Conservation (phyloP, 176 grass and related monocot genomes). For the Cymbopogon citratus region DNA sequence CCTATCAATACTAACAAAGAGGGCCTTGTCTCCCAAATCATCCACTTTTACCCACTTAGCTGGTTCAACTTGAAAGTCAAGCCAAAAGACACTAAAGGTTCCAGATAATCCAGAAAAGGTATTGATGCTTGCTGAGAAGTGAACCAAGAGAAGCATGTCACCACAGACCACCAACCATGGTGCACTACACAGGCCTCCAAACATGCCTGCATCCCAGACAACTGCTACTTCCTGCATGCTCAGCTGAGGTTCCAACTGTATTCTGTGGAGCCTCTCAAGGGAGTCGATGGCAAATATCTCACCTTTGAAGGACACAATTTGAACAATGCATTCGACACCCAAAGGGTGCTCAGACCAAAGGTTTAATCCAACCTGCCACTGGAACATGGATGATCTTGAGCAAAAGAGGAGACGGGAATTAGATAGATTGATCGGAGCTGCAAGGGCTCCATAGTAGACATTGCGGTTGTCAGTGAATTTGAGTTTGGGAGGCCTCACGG, state of each 20-base stretch:
- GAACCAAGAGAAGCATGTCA: slow-evolving; percentile 46
- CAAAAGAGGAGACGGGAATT: slow-evolving; percentile 37
- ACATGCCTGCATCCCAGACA: too few relatives aligned
- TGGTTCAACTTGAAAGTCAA: slow-evolving; percentile 15
- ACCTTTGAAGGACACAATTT: slow-evolving; percentile 45
- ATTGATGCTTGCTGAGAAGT: background rate
- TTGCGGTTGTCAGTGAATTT: background rate
- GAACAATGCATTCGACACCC: background rate
- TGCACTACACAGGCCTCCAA: background rate
- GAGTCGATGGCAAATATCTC: slow-evolving; percentile 37
- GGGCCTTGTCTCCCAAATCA: slow-evolving; percentile 32
- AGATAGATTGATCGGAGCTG: slow-evolving; percentile 35
- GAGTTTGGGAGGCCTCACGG: slow-evolving; percentile 34
- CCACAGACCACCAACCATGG: background rate
- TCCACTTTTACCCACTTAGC: slow-evolving; percentile 39
- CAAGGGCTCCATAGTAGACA: slow-evolving; percentile 36
- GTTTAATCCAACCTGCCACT: slow-evolving; percentile 37
- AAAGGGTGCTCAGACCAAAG: slow-evolving; percentile 25
- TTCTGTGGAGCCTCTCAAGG: slow-evolving; percentile 17
- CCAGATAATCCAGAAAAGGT: background rate
- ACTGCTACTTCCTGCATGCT: slow-evolving; percentile 22
- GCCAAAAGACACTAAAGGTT: slow-evolving; percentile 12
- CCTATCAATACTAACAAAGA: slow-evolving; percentile 34
- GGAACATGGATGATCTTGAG: slow-evolving; percentile 18
- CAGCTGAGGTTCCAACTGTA: slow-evolving; percentile 29